Evolutionary conservation across 2,329 filamentous ascomycete genomes (phyloP).

Genomic region (Hymenoscyphus repandus): DNA sequence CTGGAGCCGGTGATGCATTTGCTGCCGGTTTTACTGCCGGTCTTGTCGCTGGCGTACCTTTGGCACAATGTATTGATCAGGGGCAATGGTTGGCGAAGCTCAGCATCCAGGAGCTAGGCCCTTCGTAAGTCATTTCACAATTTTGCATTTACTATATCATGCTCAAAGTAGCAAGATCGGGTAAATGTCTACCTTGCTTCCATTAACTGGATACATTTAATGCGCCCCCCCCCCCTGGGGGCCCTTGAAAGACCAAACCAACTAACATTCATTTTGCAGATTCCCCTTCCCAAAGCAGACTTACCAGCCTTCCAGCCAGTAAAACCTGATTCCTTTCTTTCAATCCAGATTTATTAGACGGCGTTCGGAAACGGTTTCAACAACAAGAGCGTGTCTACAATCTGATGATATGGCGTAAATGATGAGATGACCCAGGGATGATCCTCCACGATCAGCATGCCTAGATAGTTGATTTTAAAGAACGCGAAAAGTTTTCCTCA

Average conservation of each 20-base stretch:
- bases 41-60: slow-evolving; percentile 74
- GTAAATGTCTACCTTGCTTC: neutral
- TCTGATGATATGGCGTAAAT: slow-evolving; percentile 26
- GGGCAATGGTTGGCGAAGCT: slow-evolving; percentile 94
- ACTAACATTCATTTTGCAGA: slow-evolving; percentile 39
- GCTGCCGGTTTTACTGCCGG: slow-evolving; percentile 91
- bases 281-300: slow-evolving; percentile 79
- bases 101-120: slow-evolving; percentile 91
- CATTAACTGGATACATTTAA: neutral
- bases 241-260: slow-evolving; percentile 7
- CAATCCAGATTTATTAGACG: slow-evolving; percentile 34
- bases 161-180: neutral
- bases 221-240: no score
- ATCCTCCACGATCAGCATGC: slow-evolving; percentile 34
- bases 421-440: slow-evolving; percentile 26
- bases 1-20: slow-evolving; percentile 94
- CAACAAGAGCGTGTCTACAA: slow-evolving; percentile 38
- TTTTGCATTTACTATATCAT: slow-evolving; percentile 5
- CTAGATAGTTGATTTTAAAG: slow-evolving; percentile 23
- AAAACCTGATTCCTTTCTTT: slow-evolving; percentile 28
- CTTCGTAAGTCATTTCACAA: slow-evolving; percentile 65
- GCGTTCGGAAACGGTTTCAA: slow-evolving; percentile 51
- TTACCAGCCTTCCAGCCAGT: slow-evolving; percentile 47
- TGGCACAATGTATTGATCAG: slow-evolving; percentile 78
- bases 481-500: slow-evolving; percentile 20